phyloP scores from a whole-genome alignment of 768 basidiomycete genomes.

The Daedalea quercina region DNA sequence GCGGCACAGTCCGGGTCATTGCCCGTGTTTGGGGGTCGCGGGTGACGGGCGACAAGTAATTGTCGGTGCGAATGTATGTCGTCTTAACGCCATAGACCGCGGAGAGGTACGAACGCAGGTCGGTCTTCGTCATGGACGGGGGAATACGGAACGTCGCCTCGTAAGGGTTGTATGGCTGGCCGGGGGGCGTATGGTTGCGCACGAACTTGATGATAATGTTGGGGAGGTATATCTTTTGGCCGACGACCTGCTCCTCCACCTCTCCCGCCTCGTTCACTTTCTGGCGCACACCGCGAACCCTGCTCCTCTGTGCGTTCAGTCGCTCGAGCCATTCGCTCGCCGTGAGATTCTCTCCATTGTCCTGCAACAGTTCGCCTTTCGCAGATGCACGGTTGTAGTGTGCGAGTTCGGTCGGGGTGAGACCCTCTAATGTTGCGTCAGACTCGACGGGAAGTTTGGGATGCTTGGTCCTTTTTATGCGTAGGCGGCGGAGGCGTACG shows the following conservation, averaged over 20 bases:
- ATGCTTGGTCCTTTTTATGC: conserved; percentile 29
- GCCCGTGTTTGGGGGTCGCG: conserved; percentile 15
- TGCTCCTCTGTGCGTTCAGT: conserved; percentile 50
- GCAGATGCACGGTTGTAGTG: conserved; percentile 54
- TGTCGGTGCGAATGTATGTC: conserved; percentile 95
- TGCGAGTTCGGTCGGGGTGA: conserved; percentile 59
- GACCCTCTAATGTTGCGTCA: conserved; percentile 46
- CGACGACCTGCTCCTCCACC: conserved; percentile 52
- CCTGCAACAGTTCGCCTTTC: conserved; percentile 38
- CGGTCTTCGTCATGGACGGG: conserved; percentile 86
- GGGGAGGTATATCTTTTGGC: conserved; percentile 83
- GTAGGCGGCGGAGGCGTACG: conserved; percentile 59
- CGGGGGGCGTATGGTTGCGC: conserved; percentile 71
- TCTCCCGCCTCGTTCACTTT: conserved; percentile 32
- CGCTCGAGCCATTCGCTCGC: conserved; percentile 53
- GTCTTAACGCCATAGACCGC: conserved; percentile 84
- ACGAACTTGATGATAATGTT: conserved; percentile 81
- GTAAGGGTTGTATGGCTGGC: conserved; percentile 86
- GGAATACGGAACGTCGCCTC: conserved; percentile 92
- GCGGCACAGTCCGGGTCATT: conserved; percentile 17
- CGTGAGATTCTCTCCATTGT: conserved; percentile 29
- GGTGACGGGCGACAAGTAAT: conserved; percentile 59
- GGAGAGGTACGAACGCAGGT: conserved; percentile 78
- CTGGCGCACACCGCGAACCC: conserved; percentile 57
- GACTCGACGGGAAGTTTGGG: conserved; percentile 31